Conservation (phyloP, 306 rosid genomes). For the Senna tora region DNA sequence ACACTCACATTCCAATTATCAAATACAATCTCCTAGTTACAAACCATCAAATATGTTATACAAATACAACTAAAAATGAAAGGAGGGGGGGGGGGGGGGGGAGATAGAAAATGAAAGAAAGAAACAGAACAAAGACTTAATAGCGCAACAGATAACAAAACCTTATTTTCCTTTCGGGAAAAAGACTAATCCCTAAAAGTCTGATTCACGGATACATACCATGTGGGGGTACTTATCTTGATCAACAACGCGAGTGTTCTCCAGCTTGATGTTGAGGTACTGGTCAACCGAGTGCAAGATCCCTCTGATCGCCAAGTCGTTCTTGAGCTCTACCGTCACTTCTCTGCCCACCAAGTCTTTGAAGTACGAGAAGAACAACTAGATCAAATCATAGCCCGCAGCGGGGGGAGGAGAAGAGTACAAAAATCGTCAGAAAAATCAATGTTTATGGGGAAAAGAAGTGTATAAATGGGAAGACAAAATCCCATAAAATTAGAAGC, state of each 20-base stretch:
- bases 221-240: background rate
- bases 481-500: background rate
- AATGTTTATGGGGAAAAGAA: background rate
- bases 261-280: conserved; percentile 71
- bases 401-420: background rate
- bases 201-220: background rate
- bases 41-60: background rate
- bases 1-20: background rate
- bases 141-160: background rate
- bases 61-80: background rate
- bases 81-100: too few relatives aligned
- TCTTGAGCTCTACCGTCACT: conserved; percentile 75
- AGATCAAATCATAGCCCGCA: background rate
- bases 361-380: conserved; percentile 73
- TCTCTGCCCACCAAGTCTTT: conserved; percentile 76
- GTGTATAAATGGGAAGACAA: background rate
- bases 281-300: conserved; percentile 73
- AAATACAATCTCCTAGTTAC: background rate
- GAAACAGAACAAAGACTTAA: too few relatives aligned
- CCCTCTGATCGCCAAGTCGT: conserved; percentile 66
- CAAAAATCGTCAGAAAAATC: conserved; percentile 1
- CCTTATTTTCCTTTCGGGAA: too few relatives aligned
- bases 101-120: too few relatives aligned
- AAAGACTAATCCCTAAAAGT: background rate
- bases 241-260: conserved; percentile 9